phyloP scores from a whole-genome alignment of 163 green algal genomes.

The Prototheca stagnorum region DNA sequence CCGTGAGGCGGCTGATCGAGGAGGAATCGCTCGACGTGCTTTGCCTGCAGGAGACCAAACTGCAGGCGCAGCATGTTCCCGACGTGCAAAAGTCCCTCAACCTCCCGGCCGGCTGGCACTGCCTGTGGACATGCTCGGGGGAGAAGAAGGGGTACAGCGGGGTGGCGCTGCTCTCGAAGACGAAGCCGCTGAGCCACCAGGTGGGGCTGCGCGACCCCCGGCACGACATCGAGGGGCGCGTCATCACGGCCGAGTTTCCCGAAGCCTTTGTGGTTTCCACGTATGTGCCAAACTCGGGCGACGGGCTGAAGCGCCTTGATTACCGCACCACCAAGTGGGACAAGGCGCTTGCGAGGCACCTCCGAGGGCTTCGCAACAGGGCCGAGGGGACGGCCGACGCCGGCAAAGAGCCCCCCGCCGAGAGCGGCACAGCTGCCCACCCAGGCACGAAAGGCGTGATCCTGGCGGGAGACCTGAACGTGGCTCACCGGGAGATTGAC shows the following conservation, averaged over 20 bases:
- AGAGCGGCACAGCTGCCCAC: background rate
- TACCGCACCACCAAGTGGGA: conserved; percentile 52
- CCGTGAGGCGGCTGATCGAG: conserved; percentile 30
- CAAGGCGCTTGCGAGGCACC: conserved; percentile 19
- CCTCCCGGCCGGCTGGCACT: conserved; percentile 26
- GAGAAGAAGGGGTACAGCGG: conserved; percentile 48
- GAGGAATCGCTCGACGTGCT: conserved; percentile 44
- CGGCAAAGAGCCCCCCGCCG: background rate
- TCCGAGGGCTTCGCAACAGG: conserved; percentile 29
- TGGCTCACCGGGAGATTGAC: conserved; percentile 58
- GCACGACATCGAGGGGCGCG: conserved; percentile 47
- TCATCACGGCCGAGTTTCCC: conserved; percentile 26
- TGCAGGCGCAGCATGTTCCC: conserved; percentile 35
- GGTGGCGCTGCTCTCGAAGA: conserved; percentile 29
- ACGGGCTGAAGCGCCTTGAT: conserved; percentile 52
- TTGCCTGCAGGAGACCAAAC: conserved; percentile 66
- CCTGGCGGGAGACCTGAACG: conserved; percentile 59
- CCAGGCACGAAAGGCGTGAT: background rate
- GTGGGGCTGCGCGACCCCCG: conserved; percentile 27
- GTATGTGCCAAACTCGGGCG: conserved; percentile 56
- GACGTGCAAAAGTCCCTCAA: conserved; percentile 11
- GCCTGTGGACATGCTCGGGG: conserved; percentile 41
- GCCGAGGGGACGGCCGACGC: conserved; percentile 17
- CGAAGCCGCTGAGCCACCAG: conserved; percentile 13
- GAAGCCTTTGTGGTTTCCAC: conserved; percentile 35